Evolutionary conservation across 2,329 filamentous ascomycete genomes (phyloP), one percentile per base, ranked within the genome.

Genomic region (Cytospora chrysosperma): DNA sequence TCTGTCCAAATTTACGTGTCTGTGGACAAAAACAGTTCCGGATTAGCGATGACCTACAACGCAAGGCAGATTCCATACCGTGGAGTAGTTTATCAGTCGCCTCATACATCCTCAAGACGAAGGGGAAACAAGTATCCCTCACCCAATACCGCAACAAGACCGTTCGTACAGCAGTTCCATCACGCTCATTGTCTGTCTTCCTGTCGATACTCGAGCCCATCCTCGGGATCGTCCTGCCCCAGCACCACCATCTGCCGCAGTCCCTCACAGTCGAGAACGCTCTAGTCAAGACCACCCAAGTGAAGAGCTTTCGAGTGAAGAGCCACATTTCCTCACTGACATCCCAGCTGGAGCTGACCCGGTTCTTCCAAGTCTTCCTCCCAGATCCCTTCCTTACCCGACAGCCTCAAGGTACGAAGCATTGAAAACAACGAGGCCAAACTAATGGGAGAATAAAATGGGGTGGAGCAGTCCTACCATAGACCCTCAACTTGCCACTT

Each of bases 51-150:
- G 56, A 34, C 24, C 27, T 52, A 59, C 24, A 40, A 59, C 15
- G 17, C 56, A n/a, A 27, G 56, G 21, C 56, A 59, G 21, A 24
- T 13, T n/a, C 47, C 56, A 24, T 52, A 59, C 17, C 56, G 56
- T 28, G 47, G 47, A 37, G 30, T 51, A 19, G 13, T 34, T 12
- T 40, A 52, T 40, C 56, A 52, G 8, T 52, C 47, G 30, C 30
- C 24, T 28, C 49, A 7, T 4, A 21, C 7, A 12, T 52, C 47
- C 24, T 40, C 30, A 5, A 19, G 2, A 6, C 1, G 13, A 28
- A 26, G 6, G n/a, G 28, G 2, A 27, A 21, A 19, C 7, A 21
- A 17, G 0, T 3, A 24, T 27, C 9, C 7, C 28, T 0, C 5
- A 9, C 9, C 28, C 30, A 26, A 50, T 1, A n/a, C 15, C 27